These are phyloP conservation scores for Neoboletus magnificus DNA, from an alignment of 768 basidiomycete species.

Conservation along the genomic window DNA sequence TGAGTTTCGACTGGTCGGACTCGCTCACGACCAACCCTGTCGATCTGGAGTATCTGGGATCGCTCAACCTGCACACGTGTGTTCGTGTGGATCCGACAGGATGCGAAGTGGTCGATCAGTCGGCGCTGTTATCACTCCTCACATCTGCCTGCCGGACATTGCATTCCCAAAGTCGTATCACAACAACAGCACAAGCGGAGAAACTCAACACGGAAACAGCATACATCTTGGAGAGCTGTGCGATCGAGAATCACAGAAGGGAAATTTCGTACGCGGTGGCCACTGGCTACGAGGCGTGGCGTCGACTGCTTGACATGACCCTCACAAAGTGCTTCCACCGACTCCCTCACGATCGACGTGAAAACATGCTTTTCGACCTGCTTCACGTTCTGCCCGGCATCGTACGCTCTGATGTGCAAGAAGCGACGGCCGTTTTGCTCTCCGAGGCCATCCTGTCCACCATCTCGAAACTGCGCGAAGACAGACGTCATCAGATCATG, in stretches of 20 bases:
- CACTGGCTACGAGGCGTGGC: constrained; percentile 80
- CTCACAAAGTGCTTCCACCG: constrained; percentile 84
- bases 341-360: constrained; percentile 76
- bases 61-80: constrained; percentile 69
- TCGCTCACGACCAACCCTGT: constrained; percentile 54
- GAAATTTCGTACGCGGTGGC: constrained; percentile 71
- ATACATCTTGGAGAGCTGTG: constrained; percentile 81
- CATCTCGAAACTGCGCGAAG: constrained; percentile 87
- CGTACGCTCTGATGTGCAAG: constrained; percentile 59
- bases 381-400: constrained; percentile 80
- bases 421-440: constrained; percentile 75
- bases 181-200: constrained; percentile 59
- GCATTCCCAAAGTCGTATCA: constrained; percentile 63
- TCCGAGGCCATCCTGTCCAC: constrained; percentile 79
- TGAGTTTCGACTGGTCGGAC: constrained; percentile 89
- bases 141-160: constrained; percentile 55
- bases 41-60: constrained; percentile 60
- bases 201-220: constrained; percentile 64
- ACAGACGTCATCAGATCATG: constrained; percentile 65
- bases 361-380: constrained; percentile 88
- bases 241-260: constrained; percentile 83
- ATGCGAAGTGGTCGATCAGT: constrained; percentile 80
- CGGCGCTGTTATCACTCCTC: constrained; percentile 68
- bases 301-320: constrained; percentile 76
- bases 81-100: constrained; percentile 64